phyloP scores from a whole-genome alignment of 139 green algal genomes.

The Chlamydomonas sp. region DNA sequence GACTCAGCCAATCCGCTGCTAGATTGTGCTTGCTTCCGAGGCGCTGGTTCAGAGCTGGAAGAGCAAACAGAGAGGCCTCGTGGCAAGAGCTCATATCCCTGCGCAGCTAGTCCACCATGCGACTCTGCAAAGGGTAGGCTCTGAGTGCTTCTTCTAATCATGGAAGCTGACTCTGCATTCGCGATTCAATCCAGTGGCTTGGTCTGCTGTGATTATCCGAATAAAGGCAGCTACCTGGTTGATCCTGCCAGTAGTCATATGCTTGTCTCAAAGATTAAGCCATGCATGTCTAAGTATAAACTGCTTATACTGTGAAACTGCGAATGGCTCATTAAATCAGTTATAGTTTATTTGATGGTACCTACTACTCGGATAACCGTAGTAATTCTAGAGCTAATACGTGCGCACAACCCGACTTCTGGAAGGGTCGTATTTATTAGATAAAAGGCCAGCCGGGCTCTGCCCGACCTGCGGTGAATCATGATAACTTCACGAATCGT shows the following conservation, averaged over 20 bases:
- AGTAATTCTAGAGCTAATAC: conserved; percentile 96
- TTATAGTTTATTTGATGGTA: conserved; percentile 99
- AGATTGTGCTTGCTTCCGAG: neutral
- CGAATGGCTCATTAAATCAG: conserved; percentile 99
- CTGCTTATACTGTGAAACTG: conserved; percentile 97
- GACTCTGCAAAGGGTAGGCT: neutral
- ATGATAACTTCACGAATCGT: conserved; percentile 95
- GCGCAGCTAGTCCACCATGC: neutral
- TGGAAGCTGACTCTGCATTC: too few relatives aligned
- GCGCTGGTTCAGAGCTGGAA: neutral
- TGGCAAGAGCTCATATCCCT: neutral
- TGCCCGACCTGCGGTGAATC: conserved; percentile 80
- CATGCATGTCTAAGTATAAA: too few relatives aligned
- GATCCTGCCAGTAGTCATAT: too few relatives aligned
- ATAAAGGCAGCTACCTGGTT: too few relatives aligned
- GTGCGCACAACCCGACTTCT: conserved; percentile 90
- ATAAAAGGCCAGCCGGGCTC: conserved; percentile 83
- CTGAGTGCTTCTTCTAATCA: neutral
- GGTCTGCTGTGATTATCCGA: too few relatives aligned
- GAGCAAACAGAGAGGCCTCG: neutral
- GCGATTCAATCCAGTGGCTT: too few relatives aligned
- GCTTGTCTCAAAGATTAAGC: too few relatives aligned
- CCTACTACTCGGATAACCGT: conserved; percentile 92
- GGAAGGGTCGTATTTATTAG: conserved; percentile 95
- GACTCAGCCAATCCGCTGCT: too few relatives aligned